Conservation (phyloP, 2,329 filamentous ascomycete species). For the Alternaria sp. region DNA sequence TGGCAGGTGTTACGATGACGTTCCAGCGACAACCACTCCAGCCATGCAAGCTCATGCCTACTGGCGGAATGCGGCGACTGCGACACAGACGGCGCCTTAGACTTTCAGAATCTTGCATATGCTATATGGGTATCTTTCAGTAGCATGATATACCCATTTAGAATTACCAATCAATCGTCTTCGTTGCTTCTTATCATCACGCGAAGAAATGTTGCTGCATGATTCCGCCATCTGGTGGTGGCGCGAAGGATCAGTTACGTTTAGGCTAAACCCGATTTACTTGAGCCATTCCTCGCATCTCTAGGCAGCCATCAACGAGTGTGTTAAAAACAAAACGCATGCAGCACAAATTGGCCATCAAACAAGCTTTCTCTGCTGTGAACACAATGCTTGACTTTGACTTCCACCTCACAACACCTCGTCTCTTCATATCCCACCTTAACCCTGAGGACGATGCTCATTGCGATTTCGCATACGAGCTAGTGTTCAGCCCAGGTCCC, state of each 20-base stretch:
- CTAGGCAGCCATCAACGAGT: background rate
- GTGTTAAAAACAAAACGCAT: background rate
- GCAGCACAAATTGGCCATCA: background rate
- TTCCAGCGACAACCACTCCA: slow-evolving; percentile 33
- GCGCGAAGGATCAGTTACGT: background rate
- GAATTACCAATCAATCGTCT: background rate
- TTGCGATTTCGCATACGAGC: slow-evolving; percentile 17
- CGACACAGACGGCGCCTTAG: slow-evolving; percentile 27
- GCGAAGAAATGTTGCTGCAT: background rate
- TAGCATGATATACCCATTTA: background rate
- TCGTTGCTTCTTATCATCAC: background rate
- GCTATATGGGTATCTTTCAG: background rate
- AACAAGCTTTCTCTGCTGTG: background rate
- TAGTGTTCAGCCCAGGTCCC: slow-evolving; percentile 14
- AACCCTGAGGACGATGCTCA: slow-evolving; percentile 19
- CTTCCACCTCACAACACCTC: slow-evolving; percentile 68
- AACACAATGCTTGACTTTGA: slow-evolving; percentile 60
- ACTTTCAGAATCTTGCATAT: background rate
- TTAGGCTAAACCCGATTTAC: slow-evolving; percentile 1
- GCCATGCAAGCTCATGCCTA: slow-evolving; percentile 34
- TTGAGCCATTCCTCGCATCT: background rate
- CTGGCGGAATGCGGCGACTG: slow-evolving; percentile 31
- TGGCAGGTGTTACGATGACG: slow-evolving; percentile 40
- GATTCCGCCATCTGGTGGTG: background rate
- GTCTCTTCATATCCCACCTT: slow-evolving; percentile 25